These are phyloP conservation scores for Talaromyces rugulosus DNA, from an alignment of 2,329 filamentous ascomycete genomes.

Conservation along the genomic window DNA sequence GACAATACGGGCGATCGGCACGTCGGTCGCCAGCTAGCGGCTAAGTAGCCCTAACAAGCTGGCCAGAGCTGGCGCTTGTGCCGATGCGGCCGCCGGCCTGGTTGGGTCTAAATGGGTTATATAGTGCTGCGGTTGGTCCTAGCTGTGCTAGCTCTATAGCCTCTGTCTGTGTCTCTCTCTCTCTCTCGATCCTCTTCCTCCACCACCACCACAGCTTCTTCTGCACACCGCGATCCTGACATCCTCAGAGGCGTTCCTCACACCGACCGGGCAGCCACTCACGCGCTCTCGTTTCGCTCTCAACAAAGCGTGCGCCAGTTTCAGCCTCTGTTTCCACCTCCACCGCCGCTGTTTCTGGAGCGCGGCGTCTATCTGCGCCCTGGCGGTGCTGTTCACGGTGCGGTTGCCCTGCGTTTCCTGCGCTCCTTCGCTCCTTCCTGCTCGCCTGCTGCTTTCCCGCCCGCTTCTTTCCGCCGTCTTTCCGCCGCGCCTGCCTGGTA, in stretches of 20 bases:
- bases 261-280: no score
- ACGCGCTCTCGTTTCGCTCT: background rate
- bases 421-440: background rate
- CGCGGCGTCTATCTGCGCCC: background rate
- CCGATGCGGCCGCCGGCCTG: background rate
- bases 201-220: constrained; percentile 5
- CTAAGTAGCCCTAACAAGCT: background rate
- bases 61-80: background rate
- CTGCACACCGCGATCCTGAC: background rate
- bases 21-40: no score
- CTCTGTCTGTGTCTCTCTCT: constrained; percentile 12
- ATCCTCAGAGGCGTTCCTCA: no score
- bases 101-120: background rate
- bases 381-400: background rate
- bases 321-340: background rate
- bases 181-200: constrained; percentile 8
- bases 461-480: background rate
- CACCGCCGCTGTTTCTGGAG: background rate
- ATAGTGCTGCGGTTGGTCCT: background rate
- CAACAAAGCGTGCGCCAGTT: background rate
- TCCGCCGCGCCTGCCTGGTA: background rate
- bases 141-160: constrained; percentile 6
- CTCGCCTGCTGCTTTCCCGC: background rate
- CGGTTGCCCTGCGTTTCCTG: background rate
- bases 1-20: no score